phyloP scores from a whole-genome alignment of 108 stramenopile species.

The Nitzschia sp. region DNA sequence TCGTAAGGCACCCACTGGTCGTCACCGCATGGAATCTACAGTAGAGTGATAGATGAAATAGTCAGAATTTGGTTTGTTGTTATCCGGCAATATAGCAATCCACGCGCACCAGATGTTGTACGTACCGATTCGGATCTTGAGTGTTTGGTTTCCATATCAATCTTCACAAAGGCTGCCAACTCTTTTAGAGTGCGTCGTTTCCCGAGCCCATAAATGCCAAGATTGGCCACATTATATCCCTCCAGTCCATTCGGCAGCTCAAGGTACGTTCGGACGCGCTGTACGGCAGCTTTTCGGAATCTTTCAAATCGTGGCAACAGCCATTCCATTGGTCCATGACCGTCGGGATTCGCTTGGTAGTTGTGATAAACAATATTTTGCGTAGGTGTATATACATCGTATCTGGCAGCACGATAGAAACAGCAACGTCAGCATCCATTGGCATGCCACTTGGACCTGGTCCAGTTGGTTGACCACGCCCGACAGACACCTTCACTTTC shows the following conservation, averaged over 20 bases:
- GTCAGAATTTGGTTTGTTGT: too few relatives aligned
- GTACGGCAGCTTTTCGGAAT: slow-evolving; percentile 22
- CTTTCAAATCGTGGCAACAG: slow-evolving; percentile 51
- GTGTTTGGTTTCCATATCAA: slow-evolving; percentile 44
- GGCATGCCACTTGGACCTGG: too few relatives aligned
- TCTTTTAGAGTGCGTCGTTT: slow-evolving; percentile 76
- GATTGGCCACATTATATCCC: slow-evolving; percentile 44
- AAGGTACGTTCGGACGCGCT: slow-evolving; percentile 33
- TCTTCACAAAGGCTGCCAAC: slow-evolving; percentile 64
- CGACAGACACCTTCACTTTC: background rate
- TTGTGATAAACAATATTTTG: slow-evolving; percentile 69
- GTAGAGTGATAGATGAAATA: background rate
- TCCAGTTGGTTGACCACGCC: too few relatives aligned
- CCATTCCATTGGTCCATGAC: slow-evolving; percentile 69
- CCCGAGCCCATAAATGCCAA: slow-evolving; percentile 85
- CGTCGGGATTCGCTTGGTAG: slow-evolving; percentile 39
- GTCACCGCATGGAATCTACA: slow-evolving; percentile 48
- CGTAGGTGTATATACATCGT: slow-evolving; percentile 88
- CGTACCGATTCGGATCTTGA: slow-evolving; percentile 22
- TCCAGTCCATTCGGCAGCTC: slow-evolving; percentile 19
- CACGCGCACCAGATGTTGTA: background rate
- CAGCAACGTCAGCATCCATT: background rate
- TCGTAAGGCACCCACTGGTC: slow-evolving; percentile 73
- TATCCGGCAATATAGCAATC: background rate
- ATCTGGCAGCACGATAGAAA: slow-evolving; percentile 38